Conservation (phyloP, 192 early-diverging fungal genomes). For the Coemansia nantahalensis region DNA sequence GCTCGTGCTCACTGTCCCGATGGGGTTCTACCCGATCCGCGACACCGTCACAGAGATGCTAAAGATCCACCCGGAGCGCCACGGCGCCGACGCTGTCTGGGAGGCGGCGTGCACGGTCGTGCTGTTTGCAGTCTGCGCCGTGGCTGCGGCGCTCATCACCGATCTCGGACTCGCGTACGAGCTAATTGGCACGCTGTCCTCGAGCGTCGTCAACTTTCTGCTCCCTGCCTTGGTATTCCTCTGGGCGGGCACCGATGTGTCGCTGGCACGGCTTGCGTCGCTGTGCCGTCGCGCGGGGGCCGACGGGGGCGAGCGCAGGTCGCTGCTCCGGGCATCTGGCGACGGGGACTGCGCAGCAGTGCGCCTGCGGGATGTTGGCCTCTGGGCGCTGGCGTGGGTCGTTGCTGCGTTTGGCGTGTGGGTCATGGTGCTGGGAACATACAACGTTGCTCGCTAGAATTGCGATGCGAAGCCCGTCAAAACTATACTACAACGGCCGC, state of each 20-base stretch:
- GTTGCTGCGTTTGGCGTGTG: constrained; percentile 32
- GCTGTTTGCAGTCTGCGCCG: constrained; percentile 17
- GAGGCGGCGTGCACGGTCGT: constrained; percentile 25
- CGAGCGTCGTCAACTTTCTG: constrained; percentile 39
- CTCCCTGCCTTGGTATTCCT: constrained; percentile 31
- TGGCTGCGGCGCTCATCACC: constrained; percentile 13
- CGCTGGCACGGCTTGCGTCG: neutral
- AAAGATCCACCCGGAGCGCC: constrained; percentile 22
- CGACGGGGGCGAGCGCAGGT: too few relatives aligned
- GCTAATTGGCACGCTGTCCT: constrained; percentile 31
- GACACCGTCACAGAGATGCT: constrained; percentile 40
- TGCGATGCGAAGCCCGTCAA: too few relatives aligned
- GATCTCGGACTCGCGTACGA: constrained; percentile 44
- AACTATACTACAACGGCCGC: too few relatives aligned
- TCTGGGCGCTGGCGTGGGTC: constrained; percentile 28
- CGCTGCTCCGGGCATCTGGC: neutral
- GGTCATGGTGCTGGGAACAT: constrained; percentile 42
- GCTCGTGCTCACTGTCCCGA: constrained; percentile 56
- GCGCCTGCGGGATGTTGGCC: constrained; percentile 1
- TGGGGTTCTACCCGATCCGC: constrained; percentile 46
- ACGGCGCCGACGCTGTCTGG: constrained; percentile 10
- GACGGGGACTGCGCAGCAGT: neutral
- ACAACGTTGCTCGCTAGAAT: too few relatives aligned
- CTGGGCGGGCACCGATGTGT: constrained; percentile 37
- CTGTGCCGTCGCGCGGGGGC: too few relatives aligned